phyloP scores from a whole-genome alignment of 805 yeast species.

The Lipomyces yamadae region DNA sequence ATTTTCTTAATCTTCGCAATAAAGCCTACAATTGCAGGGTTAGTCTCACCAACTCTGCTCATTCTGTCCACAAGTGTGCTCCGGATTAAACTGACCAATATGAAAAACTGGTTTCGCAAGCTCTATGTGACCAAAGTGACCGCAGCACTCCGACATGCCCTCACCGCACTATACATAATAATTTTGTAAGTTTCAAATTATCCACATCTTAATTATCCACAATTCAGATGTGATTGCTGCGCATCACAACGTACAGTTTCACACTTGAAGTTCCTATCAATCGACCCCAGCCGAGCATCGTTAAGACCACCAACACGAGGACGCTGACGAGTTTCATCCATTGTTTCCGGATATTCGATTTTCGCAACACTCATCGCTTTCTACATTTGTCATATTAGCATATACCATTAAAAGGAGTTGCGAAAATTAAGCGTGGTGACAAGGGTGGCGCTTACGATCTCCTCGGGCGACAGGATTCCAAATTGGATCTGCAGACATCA shows the following conservation, averaged over 20 bases:
- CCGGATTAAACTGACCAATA: constrained; percentile 58
- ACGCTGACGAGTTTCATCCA: constrained; percentile 94
- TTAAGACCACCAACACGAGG: constrained; percentile 97
- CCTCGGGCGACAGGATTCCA: constrained; percentile 97
- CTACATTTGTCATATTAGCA: constrained; percentile 40
- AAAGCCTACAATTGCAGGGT: constrained; percentile 52
- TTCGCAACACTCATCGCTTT: constrained; percentile 98
- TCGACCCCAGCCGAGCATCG: constrained; percentile 96
- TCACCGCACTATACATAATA: constrained; percentile 71
- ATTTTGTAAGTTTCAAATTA: constrained; percentile 6
- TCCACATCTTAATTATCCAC: not conserved
- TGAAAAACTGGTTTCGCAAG: constrained; percentile 98
- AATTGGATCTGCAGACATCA: constrained; percentile 69
- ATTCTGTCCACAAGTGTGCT: not conserved
- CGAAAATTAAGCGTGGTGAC: not conserved
- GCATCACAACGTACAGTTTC: constrained; percentile 64
- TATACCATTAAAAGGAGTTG: not conserved
- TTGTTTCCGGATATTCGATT: constrained; percentile 98
- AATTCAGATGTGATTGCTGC: constrained; percentile 4
- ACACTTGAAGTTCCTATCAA: constrained; percentile 96
- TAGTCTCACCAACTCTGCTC: not conserved
- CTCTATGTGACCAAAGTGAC: constrained; percentile 99
- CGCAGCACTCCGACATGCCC: constrained; percentile 99
- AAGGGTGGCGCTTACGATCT: constrained; percentile 55
- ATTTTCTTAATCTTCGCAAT: constrained; percentile 91